These are phyloP conservation scores for Asterionellopsis glacialis DNA, from an alignment of 108 stramenopile species.

Conservation along the genomic window DNA sequence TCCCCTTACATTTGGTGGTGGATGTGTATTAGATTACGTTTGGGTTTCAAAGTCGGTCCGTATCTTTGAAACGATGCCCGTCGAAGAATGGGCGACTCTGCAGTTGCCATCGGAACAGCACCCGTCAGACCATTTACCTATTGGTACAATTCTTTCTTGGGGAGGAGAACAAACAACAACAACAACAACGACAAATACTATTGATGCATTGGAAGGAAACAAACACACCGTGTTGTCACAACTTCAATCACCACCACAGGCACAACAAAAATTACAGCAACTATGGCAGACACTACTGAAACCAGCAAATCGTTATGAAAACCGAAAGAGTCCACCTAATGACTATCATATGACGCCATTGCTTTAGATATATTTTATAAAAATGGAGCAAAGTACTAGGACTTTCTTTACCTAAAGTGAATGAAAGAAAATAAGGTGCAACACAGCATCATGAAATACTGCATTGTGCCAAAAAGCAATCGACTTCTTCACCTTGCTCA, in stretches of 20 bases:
- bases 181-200: no score
- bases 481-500: background rate
- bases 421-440: background rate
- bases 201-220: no score
- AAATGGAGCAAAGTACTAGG: background rate
- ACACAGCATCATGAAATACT: slow-evolving; percentile 4
- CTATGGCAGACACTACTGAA: no score
- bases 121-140: slow-evolving; percentile 42
- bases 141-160: slow-evolving; percentile 24
- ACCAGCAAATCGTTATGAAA: no score
- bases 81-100: background rate
- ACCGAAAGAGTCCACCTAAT: no score
- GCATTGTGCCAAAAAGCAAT: slow-evolving; percentile 8
- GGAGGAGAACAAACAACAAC: no score
- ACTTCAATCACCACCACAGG: no score
- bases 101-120: slow-evolving; percentile 32
- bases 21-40: slow-evolving; percentile 33
- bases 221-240: no score
- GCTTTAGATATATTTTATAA: background rate
- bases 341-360: background rate
- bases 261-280: no score
- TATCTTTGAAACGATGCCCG: slow-evolving; percentile 11
- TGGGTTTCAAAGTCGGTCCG: slow-evolving; percentile 23
- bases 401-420: background rate
- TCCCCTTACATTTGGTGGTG: slow-evolving; percentile 16